Conservation (phyloP, 305 asterid species). For the Solanum hybrid region DNA sequence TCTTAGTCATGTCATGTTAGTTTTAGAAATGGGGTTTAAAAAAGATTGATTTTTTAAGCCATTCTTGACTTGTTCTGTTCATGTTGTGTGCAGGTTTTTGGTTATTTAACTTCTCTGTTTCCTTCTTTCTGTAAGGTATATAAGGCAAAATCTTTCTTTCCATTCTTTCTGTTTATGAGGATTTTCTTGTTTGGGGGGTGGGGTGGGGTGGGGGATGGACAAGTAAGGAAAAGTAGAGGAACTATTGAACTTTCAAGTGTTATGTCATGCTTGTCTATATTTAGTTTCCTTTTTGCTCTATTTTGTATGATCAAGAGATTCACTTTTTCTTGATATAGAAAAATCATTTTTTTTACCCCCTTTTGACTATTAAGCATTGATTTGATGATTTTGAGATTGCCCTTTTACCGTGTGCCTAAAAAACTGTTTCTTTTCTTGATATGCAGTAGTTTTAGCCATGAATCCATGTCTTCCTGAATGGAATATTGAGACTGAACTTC, state of each 20-base stretch:
- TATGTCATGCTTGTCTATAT: background rate
- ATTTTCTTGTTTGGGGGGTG: background rate
- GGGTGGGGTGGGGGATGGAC: background rate
- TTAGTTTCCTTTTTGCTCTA: background rate
- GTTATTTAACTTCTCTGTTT: background rate
- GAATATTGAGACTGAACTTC: constrained; percentile 38
- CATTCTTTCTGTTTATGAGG: background rate
- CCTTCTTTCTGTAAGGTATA: background rate
- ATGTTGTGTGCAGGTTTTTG: background rate
- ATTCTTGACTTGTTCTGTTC: background rate
- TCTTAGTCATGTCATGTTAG: background rate
- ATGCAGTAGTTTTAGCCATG: constrained; percentile 30
- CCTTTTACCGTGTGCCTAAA: background rate
- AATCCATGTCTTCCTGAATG: constrained; percentile 53
- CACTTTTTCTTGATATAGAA: background rate
- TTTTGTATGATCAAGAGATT: background rate
- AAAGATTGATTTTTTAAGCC: background rate
- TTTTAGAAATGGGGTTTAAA: background rate
- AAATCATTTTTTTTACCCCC: background rate
- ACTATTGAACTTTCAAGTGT: background rate
- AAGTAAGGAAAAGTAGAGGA: background rate
- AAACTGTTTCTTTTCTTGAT: background rate
- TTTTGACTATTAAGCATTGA: background rate
- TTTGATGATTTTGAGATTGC: background rate
- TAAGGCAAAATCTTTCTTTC: background rate